A percentile compares a stretch with the other conserved stretches of the same genome.
These are phyloP conservation scores for Ustilago curta DNA, from an alignment of 1,284 basidiomycete species.

Conservation along the genomic window DNA sequence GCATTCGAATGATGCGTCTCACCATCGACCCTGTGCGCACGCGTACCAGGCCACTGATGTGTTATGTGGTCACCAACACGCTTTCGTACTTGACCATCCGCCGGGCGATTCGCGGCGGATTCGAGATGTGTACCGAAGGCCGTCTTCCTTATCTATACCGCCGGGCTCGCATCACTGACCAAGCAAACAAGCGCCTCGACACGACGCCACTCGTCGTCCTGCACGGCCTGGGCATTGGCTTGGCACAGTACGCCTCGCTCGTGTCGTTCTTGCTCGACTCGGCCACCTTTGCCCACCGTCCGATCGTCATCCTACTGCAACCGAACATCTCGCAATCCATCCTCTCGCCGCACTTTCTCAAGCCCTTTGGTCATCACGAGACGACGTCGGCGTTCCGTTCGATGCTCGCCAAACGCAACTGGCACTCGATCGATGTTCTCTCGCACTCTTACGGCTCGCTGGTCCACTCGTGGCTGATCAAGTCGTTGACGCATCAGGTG, in stretches of 20 bases:
- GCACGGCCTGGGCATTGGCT: slow-evolving; percentile 63
- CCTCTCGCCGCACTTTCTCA: slow-evolving; percentile 55
- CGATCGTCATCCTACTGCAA: slow-evolving; percentile 62
- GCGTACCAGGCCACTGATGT: slow-evolving; percentile 40
- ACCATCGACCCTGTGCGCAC: slow-evolving; percentile 66
- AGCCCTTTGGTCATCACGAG: slow-evolving; percentile 58
- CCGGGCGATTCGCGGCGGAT: slow-evolving; percentile 38
- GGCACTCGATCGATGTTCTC: slow-evolving; percentile 53
- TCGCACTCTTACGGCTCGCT: slow-evolving; percentile 67
- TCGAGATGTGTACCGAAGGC: slow-evolving; percentile 39
- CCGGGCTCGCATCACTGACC: slow-evolving; percentile 25
- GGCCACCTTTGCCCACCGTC: slow-evolving; percentile 35
- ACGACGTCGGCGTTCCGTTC: slow-evolving; percentile 46
- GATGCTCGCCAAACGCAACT: slow-evolving; percentile 43
- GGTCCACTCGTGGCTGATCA: slow-evolving; percentile 62
- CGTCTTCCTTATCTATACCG: slow-evolving; percentile 60
- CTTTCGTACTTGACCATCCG: slow-evolving; percentile 39
- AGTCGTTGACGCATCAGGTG: slow-evolving; percentile 44
- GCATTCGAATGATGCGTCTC: slow-evolving; percentile 60
- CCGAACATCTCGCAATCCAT: slow-evolving; percentile 63
- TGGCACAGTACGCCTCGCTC: slow-evolving; percentile 52
- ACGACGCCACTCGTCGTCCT: slow-evolving; percentile 56
- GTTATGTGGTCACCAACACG: slow-evolving; percentile 39
- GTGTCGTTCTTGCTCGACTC: slow-evolving; percentile 45
- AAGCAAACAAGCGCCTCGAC: slow-evolving; percentile 3